These are phyloP conservation scores for Artemisia argyi DNA, from an alignment of 129 eudicot species.

Conservation along the genomic window DNA sequence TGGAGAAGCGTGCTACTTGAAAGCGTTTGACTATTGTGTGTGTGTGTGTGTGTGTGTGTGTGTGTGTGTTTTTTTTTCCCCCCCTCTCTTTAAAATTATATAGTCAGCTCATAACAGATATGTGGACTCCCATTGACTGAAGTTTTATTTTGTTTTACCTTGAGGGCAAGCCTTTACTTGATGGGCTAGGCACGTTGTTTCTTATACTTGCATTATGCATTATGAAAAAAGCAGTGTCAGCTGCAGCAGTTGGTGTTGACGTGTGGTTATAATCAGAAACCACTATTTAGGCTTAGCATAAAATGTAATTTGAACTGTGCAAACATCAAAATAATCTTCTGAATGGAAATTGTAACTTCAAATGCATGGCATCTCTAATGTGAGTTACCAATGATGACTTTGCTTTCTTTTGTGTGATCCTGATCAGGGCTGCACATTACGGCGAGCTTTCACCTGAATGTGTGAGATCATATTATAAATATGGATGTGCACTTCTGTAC, in stretches of 20 bases:
- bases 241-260: background rate
- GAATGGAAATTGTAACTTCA: background rate
- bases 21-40: no score
- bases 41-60: no score
- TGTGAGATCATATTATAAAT: conserved; percentile 68
- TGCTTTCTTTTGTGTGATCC: background rate
- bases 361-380: background rate
- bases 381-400: conserved; percentile 4
- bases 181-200: background rate
- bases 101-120: no score
- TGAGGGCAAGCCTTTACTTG: no score
- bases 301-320: background rate
- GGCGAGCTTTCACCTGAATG: conserved; percentile 98
- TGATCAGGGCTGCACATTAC: conserved; percentile 72
- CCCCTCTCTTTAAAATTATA: no score
- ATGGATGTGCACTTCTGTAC: conserved; percentile 85
- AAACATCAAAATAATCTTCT: background rate
- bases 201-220: background rate
- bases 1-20: no score
- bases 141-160: no score
- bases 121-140: no score
- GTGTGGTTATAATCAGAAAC: background rate
- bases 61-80: no score
- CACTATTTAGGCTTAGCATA: background rate
- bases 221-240: background rate